Evolutionary conservation across 768 basidiomycete genomes (phyloP), one percentile per base, ranked within the genome.

Genomic region (Mycena olivaceomarginata): DNA sequence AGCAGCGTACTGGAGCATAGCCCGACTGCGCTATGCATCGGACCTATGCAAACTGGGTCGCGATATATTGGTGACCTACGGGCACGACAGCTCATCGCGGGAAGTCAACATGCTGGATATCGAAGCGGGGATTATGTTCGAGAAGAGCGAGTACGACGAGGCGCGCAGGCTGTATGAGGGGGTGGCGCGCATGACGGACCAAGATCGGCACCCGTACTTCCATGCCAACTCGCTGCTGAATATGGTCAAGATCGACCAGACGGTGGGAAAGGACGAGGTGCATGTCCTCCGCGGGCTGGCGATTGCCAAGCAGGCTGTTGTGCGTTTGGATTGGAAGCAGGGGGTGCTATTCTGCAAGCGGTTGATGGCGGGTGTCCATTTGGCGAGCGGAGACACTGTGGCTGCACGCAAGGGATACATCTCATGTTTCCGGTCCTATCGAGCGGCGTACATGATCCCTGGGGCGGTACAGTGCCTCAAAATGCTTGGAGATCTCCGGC

Each of bases 131-230:
- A 37, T 72, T n/a, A 65, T 57, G 41, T 66, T 51, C 39, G 62
- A 65, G 64, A 72, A 66, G 64, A 72, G 63, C 51, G 64, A 72
- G 53, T 72, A 72, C 72, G 53, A 25, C 22, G 72, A 72, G 51
- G 72, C 64, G 53, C 25, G 63, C 5, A 25, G 6, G 51, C 15
- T 71, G 40, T 64, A 63, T 39, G 37, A 63, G 15, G 70, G 13
- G 48, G 62, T 71, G 53, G 53, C 20, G 12, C 51, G 64, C 63
- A 72, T 65, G 64, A 56, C 53, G 15, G 63, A 56, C 5, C 71
- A 37, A 11, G 15, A 43, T 20, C 71, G 53, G 10, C 51, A 66
- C 40, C 64, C 71, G 25, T 56, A 65, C 63, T 57, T 66, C 39
- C 63, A 66, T 53, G n/a, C 8, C 48, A 65, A 72, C 53, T 51